Evolutionary conservation across 768 basidiomycete species (phyloP).

Genomic region (Trametes sanguinea): DNA sequence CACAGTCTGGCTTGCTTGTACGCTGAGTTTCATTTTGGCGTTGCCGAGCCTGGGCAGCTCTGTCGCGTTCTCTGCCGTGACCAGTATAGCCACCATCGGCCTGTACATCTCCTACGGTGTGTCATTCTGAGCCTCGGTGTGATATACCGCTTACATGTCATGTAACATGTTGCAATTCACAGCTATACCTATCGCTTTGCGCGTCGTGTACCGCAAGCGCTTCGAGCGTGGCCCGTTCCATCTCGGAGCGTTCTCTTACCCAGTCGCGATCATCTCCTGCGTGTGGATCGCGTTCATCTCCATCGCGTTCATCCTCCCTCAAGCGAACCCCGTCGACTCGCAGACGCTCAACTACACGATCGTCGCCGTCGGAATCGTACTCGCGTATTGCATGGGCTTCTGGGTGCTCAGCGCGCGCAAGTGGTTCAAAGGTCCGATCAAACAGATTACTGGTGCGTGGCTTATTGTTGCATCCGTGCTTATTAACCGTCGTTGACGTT

Average conservation of each 20-base stretch:
- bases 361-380: slow-evolving; percentile 75
- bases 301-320: slow-evolving; percentile 72
- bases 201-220: slow-evolving; percentile 57
- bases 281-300: slow-evolving; percentile 73
- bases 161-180: too few relatives aligned
- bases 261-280: slow-evolving; percentile 57
- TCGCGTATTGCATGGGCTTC: slow-evolving; percentile 62
- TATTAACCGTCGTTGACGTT: not conserved
- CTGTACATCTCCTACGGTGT: slow-evolving; percentile 79
- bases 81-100: slow-evolving; percentile 70
- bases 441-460: slow-evolving; percentile 58
- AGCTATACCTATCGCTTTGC: slow-evolving; percentile 71
- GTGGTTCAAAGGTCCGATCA: slow-evolving; percentile 73
- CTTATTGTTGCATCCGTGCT: not conserved
- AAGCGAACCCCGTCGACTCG: slow-evolving; percentile 66
- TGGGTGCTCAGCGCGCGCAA: slow-evolving; percentile 72
- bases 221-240: slow-evolving; percentile 75
- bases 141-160: too few relatives aligned
- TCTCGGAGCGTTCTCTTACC: slow-evolving; percentile 62
- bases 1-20: slow-evolving; percentile 77
- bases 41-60: slow-evolving; percentile 72
- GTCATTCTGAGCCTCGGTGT: too few relatives aligned
- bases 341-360: slow-evolving; percentile 76
- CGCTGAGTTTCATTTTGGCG: slow-evolving; percentile 72
- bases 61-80: slow-evolving; percentile 64